Base-by-base conservation (phyloP, 768 basidiomycete genomes). In the Leucosporidium creatinivorum region DNA sequence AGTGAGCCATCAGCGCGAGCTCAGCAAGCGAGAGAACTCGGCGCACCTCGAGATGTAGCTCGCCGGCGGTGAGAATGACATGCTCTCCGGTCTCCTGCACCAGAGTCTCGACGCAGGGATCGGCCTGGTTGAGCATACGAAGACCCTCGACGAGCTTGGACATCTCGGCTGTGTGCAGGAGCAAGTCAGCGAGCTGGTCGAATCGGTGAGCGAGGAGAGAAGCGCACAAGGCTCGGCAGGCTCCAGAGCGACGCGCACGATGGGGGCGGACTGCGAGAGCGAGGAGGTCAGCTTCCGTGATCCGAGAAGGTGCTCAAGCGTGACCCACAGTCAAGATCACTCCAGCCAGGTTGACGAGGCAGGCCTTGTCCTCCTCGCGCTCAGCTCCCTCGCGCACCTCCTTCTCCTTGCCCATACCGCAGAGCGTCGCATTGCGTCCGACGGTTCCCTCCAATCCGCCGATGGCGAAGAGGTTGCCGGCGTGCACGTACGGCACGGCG, bases 51-150 rank as follows among this genome's bases (percentile, higher is more conserved):
- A 97, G 80, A 78, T 98, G 96, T 56, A 99, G 80, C 76, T 98
- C 94, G 39, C 96, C 96, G 1, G 96, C 96, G 4, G 90, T 90
- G 67, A 97, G 79, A 70, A 99, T 96, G 64, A 99, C 96, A 77
- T 96, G 89, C 77, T 99, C 96, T 39, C 96, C 96, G 0, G 93
- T 96, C 74, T 91, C 85, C 78, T 98, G 96, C 73, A 97, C 93
- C 77, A 97, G 93, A 0, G 90, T 93, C 76, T 98, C 92, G 6
- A 94, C 93, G 71, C 93, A 98, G 1, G 96, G 94, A 80, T 98
- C 96, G 6, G 93, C 88, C 76, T 97, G 93, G 72, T 87, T 89
- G 44, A 99, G 84, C 18, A 98, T 81, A 71, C 88, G 89, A 63
- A 99, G 80, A 1, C 96, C 96, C 48, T 83, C 83, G 55, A 98